A percentile compares a stretch with the other conserved stretches of the same genome.
phyloP scores from a whole-genome alignment of 1,284 basidiomycete species.

The Puccinia hordei region DNA sequence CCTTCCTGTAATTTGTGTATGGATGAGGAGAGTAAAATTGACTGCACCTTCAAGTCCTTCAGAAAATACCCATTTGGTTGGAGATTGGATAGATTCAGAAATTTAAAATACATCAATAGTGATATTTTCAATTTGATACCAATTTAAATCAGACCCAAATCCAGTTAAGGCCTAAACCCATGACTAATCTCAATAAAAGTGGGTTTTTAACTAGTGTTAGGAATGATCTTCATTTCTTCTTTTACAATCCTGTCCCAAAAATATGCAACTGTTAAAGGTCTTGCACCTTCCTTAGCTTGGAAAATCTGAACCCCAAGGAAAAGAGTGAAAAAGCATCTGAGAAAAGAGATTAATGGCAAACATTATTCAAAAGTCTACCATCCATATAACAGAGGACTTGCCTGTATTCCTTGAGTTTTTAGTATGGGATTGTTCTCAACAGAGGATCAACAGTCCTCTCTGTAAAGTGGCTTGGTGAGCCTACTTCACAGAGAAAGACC shows the following conservation, averaged over 20 bases:
- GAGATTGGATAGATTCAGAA: conserved; percentile 74
- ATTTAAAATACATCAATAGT: conserved; percentile 76
- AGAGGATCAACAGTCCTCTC: no score
- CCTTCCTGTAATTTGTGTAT: not conserved
- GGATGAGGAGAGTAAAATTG: not conserved
- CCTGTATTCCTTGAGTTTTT: no score
- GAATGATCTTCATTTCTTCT: conserved; percentile 2
- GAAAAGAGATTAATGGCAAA: no score
- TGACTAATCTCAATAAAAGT: conserved; percentile 4
- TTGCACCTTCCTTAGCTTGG: conserved; percentile 19
- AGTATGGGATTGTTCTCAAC: no score
- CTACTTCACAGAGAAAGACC: no score
- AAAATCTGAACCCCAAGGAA: not conserved
- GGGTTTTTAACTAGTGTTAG: not conserved
- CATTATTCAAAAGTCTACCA: no score
- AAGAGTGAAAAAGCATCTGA: no score
- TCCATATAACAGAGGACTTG: no score
- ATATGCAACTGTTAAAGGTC: conserved; percentile 4
- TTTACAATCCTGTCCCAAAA: not conserved
- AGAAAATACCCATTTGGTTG: conserved; percentile 88
- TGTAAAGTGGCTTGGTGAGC: no score
- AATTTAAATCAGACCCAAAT: conserved; percentile 5
- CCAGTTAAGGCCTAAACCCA: no score
- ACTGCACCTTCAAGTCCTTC: conserved; percentile 76
- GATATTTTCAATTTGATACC: conserved; percentile 95